phyloP scores from a whole-genome alignment of 768 basidiomycete genomes.

The Antrodiella citrinella region DNA sequence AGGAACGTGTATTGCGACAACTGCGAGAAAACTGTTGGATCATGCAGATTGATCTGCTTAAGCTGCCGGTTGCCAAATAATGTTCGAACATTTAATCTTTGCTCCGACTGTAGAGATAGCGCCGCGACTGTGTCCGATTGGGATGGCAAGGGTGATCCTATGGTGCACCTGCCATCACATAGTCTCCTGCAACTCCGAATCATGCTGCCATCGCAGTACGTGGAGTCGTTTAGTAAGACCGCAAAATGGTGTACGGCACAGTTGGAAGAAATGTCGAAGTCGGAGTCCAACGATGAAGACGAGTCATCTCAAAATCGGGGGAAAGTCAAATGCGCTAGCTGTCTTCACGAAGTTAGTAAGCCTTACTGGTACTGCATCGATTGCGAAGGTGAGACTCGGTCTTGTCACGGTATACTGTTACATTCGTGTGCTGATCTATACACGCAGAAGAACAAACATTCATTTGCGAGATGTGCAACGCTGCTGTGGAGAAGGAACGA shows the following conservation, averaged over 20 bases:
- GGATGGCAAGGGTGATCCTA: no score
- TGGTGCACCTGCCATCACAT: background rate
- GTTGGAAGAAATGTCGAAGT: background rate
- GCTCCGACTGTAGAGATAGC: no score
- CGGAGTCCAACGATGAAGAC: no score
- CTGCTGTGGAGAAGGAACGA: background rate
- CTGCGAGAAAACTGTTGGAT: background rate
- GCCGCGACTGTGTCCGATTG: no score
- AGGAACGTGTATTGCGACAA: constrained; percentile 1
- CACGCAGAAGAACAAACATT: background rate
- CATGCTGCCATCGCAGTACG: background rate
- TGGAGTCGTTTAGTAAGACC: background rate
- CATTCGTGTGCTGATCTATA: no score
- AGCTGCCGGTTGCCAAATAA: no score
- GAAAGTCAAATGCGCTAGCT: background rate
- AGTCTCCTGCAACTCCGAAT: background rate
- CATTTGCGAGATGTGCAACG: background rate
- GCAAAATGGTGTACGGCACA: background rate
- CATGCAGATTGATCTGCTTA: background rate
- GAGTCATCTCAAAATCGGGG: background rate
- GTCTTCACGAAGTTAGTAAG: background rate
- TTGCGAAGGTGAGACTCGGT: constrained; percentile 1
- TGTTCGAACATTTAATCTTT: no score
- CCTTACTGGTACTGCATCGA: constrained; percentile 2
- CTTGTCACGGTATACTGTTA: no score